Percentiles rank a stretch among this genome's conserved stretches.
These are phyloP conservation scores for Pythium apleroticum DNA, from an alignment of 352 stramenopile species.

Conservation along the genomic window DNA sequence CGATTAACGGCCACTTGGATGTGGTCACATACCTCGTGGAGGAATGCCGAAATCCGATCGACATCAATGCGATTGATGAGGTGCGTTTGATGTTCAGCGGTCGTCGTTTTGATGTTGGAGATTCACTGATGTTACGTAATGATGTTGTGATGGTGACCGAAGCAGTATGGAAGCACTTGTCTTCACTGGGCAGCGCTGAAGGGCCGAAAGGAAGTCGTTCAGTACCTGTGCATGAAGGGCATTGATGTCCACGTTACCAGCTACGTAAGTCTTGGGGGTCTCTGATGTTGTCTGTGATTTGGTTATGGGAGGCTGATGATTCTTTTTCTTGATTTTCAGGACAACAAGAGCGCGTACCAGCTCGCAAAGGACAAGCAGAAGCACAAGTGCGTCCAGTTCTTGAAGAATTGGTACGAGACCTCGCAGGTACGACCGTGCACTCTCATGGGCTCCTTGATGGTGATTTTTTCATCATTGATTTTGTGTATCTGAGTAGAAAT, in stretches of 20 bases:
- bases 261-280: conserved; percentile 56
- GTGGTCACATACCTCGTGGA: conserved; percentile 83
- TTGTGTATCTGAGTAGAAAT: conserved; percentile 43
- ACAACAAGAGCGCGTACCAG: conserved; percentile 89
- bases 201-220: conserved; percentile 83
- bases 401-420: conserved; percentile 88
- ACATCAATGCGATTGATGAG: conserved; percentile 89
- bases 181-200: conserved; percentile 85
- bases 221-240: conserved; percentile 87
- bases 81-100: conserved; percentile 27
- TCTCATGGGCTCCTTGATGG: too few species aligned
- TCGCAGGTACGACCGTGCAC: conserved; percentile 75
- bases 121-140: background rate
- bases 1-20: conserved; percentile 86
- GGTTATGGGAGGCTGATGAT: background rate
- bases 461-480: too few species aligned
- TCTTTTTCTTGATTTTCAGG: conserved; percentile 31
- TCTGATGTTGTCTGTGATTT: too few species aligned
- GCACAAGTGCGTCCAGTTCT: conserved; percentile 82
- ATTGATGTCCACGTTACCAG: conserved; percentile 89
- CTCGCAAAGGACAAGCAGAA: conserved; percentile 90
- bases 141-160: too few species aligned
- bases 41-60: conserved; percentile 74
- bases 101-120: background rate
- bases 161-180: conserved; percentile 84